phyloP scores from a whole-genome alignment of 768 basidiomycete genomes.

The Butyriboletus loyo region DNA sequence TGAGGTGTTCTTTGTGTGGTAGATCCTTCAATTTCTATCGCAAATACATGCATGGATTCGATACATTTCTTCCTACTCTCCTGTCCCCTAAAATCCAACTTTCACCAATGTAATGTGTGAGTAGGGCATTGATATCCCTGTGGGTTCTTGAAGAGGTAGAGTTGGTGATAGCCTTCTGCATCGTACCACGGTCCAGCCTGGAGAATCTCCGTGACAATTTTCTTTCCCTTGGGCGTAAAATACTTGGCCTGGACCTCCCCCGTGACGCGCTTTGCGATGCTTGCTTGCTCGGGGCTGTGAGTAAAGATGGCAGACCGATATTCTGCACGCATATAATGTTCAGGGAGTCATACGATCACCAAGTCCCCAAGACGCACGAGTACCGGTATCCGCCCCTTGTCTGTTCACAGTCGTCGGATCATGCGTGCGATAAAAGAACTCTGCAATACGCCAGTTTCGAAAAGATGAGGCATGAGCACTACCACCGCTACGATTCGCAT shows the following conservation, averaged over 20 bases:
- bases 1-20: conserved; percentile 43
- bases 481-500: background rate
- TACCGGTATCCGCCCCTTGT: conserved; percentile 76
- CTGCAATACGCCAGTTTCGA: conserved; percentile 33
- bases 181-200: conserved; percentile 76
- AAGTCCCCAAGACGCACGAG: conserved; percentile 50
- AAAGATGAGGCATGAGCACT: background rate
- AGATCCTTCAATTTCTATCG: background rate
- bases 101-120: conserved; percentile 78
- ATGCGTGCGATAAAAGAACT: conserved; percentile 94
- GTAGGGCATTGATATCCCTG: conserved; percentile 90
- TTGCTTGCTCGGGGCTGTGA: conserved; percentile 65
- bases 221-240: conserved; percentile 67
- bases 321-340: conserved; percentile 42
- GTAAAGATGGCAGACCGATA: conserved; percentile 94
- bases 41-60: background rate
- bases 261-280: conserved; percentile 73
- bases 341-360: background rate
- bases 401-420: conserved; percentile 83
- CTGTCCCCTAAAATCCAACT: no score
- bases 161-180: conserved; percentile 81
- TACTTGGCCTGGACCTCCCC: conserved; percentile 81
- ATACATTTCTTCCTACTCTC: background rate
- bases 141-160: conserved; percentile 79
- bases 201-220: conserved; percentile 76